Evolutionary conservation across 2,329 filamentous ascomycete species (phyloP).

Genomic region (Juglanconis sp.): DNA sequence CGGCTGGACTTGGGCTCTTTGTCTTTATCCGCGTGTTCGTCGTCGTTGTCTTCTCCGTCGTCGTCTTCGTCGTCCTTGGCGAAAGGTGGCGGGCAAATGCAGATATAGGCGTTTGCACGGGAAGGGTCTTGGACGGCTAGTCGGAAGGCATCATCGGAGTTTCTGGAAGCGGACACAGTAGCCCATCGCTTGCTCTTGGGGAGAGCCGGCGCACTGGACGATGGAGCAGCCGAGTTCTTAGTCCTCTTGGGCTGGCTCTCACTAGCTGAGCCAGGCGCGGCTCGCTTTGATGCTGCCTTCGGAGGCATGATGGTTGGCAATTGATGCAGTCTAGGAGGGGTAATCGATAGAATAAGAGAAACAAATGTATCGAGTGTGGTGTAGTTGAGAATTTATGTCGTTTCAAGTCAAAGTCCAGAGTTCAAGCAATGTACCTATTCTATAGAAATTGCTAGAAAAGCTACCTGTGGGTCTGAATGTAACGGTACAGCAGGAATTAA

Average conservation of each 20-base stretch:
- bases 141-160: not conserved
- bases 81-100: not conserved
- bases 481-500: too few species aligned
- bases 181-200: not conserved
- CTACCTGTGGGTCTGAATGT: too few species aligned
- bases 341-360: too few species aligned
- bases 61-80: not conserved
- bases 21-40: not conserved
- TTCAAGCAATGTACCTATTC: too few species aligned
- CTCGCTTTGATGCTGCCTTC: not conserved
- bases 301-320: conserved; percentile 1
- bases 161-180: not conserved
- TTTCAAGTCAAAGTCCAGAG: too few species aligned
- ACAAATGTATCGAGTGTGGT: too few species aligned
- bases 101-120: not conserved
- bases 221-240: not conserved
- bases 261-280: not conserved
- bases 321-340: not conserved
- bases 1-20: not conserved
- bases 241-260: not conserved
- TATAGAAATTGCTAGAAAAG: too few species aligned
- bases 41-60: not conserved
- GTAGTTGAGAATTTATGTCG: too few species aligned
- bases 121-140: not conserved
- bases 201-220: not conserved